Evolutionary conservation across 176 grass and related monocot species (phyloP), one percentile per base, ranked within the genome.

Genomic region (Poa pratensis): DNA sequence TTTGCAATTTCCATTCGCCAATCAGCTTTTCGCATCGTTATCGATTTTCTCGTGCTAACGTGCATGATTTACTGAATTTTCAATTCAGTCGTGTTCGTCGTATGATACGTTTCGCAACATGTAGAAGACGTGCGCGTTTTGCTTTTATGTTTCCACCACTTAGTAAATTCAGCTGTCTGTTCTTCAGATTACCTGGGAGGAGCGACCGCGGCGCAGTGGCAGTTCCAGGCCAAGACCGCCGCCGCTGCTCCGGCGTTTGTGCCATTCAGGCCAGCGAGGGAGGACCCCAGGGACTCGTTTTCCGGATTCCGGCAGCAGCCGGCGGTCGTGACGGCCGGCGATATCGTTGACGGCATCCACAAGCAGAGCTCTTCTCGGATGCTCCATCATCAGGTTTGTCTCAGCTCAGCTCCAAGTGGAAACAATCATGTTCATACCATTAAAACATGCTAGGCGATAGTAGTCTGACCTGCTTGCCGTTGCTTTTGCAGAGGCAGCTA

Each of bases 161-260:
- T 18, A 82, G 1, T 23, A 23, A 30, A 53, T 82, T 32, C 0
- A 72, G 32, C 43, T 1, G 19, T 53, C 6, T 54, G 48, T n/a
- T 65, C 77, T 80, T 39, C 85, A 95, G 95, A 35, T 68, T 64
- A 49, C 64, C 46, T 78, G 20, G 79, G 81, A 82, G 82, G 49
- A 81, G 73, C 80, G 34, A 53, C 82, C 53, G 67, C 76, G n/a
- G 35, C 84, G 72, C 90, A 86, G 82, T 94, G 95, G 92, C 88
- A 91, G 53, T 90, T 87, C 4, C 78, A 87, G 77, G 87, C 72
- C 26, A 93, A 73, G 28, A 17, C 85, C 42, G 35, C 60, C 54
- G 35, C 60, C 54, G 49, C 71, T 2, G 46, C 75, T 10, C 87
- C 79, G 62, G 71, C 87, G 63, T 89, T 95, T 77, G 88, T 92